Evolutionary conservation across 2,329 filamentous ascomycete genomes (phyloP).

Genomic region (Aureobasidium leucospermi): DNA sequence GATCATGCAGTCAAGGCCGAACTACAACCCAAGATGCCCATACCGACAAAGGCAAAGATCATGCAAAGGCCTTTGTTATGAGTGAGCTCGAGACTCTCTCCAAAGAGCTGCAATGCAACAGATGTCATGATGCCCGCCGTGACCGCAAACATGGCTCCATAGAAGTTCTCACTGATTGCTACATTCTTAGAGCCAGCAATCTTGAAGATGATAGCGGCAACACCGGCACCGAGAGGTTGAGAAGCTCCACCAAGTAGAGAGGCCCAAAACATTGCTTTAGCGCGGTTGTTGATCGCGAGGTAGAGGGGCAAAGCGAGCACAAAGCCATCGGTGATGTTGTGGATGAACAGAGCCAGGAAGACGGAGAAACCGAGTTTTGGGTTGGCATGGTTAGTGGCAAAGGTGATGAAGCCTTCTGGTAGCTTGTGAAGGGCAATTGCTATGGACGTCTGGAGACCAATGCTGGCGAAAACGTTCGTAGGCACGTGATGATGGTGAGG

Average conservation of each 20-base stretch:
- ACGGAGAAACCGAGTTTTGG: slow-evolving; percentile 81
- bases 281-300: slow-evolving; percentile 74
- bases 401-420: slow-evolving; percentile 81
- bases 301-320: slow-evolving; percentile 89
- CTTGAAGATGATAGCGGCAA: slow-evolving; percentile 82
- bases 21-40: slow-evolving; percentile 79
- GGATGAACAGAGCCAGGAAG: slow-evolving; percentile 92
- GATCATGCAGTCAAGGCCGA: slow-evolving; percentile 65
- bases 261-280: slow-evolving; percentile 77
- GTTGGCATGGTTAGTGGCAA: slow-evolving; percentile 94
- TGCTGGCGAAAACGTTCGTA: slow-evolving; percentile 84
- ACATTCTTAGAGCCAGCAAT: slow-evolving; percentile 49
- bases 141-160: slow-evolving; percentile 76
- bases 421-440: slow-evolving; percentile 96
- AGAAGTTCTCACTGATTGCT: slow-evolving; percentile 50
- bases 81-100: slow-evolving; percentile 75
- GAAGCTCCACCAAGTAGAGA: slow-evolving; percentile 76
- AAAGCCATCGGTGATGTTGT: slow-evolving; percentile 97
- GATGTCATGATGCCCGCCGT: slow-evolving; percentile 95
- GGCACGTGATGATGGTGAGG: slow-evolving; percentile 85
- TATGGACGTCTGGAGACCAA: slow-evolving; percentile 91
- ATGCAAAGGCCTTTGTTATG: slow-evolving; percentile 73
- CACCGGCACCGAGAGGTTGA: slow-evolving; percentile 76
- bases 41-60: slow-evolving; percentile 73
- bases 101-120: slow-evolving; percentile 82